phyloP scores from a whole-genome alignment of 169 alveolate species.

The Plasmodium billcollinsi region DNA sequence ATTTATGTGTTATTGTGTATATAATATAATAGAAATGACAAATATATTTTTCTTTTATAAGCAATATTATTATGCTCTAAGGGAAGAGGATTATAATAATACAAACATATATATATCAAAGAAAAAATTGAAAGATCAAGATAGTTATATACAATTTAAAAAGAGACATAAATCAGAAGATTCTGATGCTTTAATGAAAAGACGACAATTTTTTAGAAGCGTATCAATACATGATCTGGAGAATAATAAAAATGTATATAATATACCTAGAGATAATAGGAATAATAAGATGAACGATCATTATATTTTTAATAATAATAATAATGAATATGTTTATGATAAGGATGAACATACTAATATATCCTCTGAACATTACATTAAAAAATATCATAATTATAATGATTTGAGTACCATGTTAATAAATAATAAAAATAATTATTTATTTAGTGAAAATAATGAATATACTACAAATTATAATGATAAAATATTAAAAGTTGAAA shows the following conservation, averaged over 20 bases:
- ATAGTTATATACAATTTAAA: not conserved
- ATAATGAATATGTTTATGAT: too few relatives aligned
- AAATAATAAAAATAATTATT: not conserved
- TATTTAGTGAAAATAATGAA: not conserved
- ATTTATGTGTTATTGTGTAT: constrained; percentile 19
- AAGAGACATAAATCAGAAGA: not conserved
- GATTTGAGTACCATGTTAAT: not conserved
- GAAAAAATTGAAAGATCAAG: not conserved
- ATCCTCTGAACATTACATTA: too few relatives aligned
- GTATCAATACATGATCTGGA: not conserved
- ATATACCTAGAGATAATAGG: not conserved
- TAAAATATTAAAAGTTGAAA: not conserved
- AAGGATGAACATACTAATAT: too few relatives aligned
- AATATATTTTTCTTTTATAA: constrained; percentile 23
- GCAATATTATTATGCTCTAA: not conserved
- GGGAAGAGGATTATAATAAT: not conserved
- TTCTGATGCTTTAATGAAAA: not conserved
- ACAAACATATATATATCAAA: not conserved
- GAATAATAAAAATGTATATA: not conserved
- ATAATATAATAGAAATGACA: constrained; percentile 17
- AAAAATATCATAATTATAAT: too few relatives aligned
- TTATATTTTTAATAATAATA: not conserved
- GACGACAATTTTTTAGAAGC: not conserved
- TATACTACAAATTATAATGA: not conserved
- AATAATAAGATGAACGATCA: not conserved